Evolutionary conservation across 106 monocot species (phyloP).

Genomic region (Dioscorea dumetorum): DNA sequence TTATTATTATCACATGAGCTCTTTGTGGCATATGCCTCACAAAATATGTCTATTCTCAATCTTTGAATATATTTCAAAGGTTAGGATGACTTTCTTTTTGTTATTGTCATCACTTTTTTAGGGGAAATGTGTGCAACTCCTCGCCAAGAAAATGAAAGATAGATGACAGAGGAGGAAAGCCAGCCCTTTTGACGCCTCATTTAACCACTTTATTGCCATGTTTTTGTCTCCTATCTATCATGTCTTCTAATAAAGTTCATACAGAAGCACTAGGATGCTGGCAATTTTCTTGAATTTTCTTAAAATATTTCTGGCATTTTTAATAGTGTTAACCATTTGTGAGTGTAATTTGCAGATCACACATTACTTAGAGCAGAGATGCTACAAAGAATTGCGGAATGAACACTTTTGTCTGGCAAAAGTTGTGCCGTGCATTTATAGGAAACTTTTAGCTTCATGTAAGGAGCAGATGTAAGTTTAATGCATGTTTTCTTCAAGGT

Average conservation of each 20-base stretch:
- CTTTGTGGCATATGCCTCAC: too few relatives aligned
- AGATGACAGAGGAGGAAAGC: too few relatives aligned
- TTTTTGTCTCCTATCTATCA: neutral
- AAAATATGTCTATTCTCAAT: too few relatives aligned
- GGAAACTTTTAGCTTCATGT: conserved; percentile 87
- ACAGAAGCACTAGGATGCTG: neutral
- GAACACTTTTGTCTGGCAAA: conserved; percentile 54
- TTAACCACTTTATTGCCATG: neutral
- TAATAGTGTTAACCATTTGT: too few relatives aligned
- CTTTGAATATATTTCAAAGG: too few relatives aligned
- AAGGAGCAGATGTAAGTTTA: conserved; percentile 96
- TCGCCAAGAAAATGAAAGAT: too few relatives aligned
- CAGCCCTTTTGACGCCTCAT: neutral
- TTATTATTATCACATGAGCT: too few relatives aligned
- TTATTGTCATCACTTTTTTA: too few relatives aligned
- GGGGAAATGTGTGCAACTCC: too few relatives aligned
- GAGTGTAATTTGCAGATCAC: conserved; percentile 55
- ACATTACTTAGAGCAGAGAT: conserved; percentile 71
- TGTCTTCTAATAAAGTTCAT: neutral
- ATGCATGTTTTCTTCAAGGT: neutral
- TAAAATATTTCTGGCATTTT: neutral
- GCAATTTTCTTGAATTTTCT: neutral
- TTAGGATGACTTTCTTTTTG: too few relatives aligned
- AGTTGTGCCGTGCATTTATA: conserved; percentile 69
- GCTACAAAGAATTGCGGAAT: conserved; percentile 78